These are phyloP conservation scores for Ophiocordyceps camponoti-rufipedis DNA, from an alignment of 2,329 filamentous ascomycete genomes.

Conservation along the genomic window DNA sequence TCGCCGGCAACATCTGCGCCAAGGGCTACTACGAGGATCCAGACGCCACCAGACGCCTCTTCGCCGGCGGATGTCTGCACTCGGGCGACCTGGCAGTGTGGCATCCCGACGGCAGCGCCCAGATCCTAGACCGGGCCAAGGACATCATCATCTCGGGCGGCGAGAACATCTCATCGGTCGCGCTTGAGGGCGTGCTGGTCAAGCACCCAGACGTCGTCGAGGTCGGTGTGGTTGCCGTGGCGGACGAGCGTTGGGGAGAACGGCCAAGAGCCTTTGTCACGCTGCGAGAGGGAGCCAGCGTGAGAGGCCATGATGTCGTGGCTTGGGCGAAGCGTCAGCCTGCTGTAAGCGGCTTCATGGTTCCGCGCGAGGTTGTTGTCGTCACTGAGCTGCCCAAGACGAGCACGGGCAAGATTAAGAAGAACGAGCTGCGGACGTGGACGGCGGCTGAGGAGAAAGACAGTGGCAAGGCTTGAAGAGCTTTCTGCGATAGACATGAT, in stretches of 20 bases:
- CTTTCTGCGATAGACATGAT: too few relatives aligned
- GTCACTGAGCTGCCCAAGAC: conserved; percentile 89
- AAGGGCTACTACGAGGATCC: conserved; percentile 85
- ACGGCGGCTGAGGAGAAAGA: conserved; percentile 19
- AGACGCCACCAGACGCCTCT: conserved; percentile 72
- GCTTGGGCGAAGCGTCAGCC: conserved; percentile 70
- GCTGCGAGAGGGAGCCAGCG: conserved; percentile 42
- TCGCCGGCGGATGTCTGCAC: conserved; percentile 71
- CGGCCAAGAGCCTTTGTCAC: conserved; percentile 90
- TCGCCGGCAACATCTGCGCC: conserved; percentile 78
- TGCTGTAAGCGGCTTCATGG: conserved; percentile 82
- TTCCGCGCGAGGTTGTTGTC: conserved; percentile 53
- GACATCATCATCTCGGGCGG: conserved; percentile 97
- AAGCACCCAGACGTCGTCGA: conserved; percentile 82
- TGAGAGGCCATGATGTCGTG: conserved; percentile 46
- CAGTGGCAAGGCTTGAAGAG: conserved; percentile 4
- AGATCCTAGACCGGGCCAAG: conserved; percentile 87
- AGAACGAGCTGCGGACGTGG: conserved; percentile 84
- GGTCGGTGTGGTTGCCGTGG: conserved; percentile 74
- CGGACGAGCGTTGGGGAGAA: conserved; percentile 87
- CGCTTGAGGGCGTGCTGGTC: conserved; percentile 75
- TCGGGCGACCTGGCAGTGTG: conserved; percentile 86
- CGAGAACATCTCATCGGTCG: conserved; percentile 91
- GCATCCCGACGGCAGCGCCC: conserved; percentile 77
- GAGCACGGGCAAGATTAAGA: conserved; percentile 89